Evolutionary conservation across 1,139 yeast genomes (phyloP).

Genomic region (Debaryomyces robertsiae): DNA sequence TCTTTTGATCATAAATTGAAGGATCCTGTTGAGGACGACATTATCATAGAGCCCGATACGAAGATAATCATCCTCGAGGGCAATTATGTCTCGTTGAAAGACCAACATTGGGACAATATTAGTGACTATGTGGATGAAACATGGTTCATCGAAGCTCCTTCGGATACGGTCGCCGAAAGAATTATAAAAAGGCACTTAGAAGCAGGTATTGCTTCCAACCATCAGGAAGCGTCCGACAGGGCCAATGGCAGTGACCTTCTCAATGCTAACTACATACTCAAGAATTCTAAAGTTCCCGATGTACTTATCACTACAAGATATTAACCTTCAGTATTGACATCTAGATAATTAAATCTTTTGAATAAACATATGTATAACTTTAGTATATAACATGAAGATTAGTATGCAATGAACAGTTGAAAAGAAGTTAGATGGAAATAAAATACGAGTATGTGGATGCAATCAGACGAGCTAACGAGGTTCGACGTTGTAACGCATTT

Average conservation of each 20-base stretch:
- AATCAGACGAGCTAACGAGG: constrained; percentile 41
- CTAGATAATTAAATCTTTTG: no score
- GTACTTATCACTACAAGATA: constrained; percentile 19
- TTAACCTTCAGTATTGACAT: background rate
- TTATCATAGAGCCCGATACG: constrained; percentile 43
- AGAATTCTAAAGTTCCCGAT: constrained; percentile 34
- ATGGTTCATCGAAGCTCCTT: constrained; percentile 52
- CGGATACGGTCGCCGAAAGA: constrained; percentile 50
- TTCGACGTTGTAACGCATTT: constrained; percentile 80
- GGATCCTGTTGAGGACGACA: constrained; percentile 63
- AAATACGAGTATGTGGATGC: constrained; percentile 4
- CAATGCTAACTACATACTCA: constrained; percentile 62
- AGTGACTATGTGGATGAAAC: constrained; percentile 37
- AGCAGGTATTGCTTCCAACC: constrained; percentile 61
- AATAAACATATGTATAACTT: background rate
- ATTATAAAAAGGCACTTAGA: constrained; percentile 71
- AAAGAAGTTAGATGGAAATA: constrained; percentile 2
- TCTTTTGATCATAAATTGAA: constrained; percentile 73
- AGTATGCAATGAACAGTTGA: constrained; percentile 5
- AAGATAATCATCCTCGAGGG: constrained; percentile 68
- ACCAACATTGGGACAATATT: constrained; percentile 54
- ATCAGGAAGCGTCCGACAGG: constrained; percentile 62
- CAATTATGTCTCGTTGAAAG: constrained; percentile 54
- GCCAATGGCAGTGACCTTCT: constrained; percentile 69
- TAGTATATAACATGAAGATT: constrained; percentile 9